Evolutionary conservation across 2,329 filamentous ascomycete species (phyloP), one percentile per base, ranked within the genome.

Genomic region (Cadophora sp.): DNA sequence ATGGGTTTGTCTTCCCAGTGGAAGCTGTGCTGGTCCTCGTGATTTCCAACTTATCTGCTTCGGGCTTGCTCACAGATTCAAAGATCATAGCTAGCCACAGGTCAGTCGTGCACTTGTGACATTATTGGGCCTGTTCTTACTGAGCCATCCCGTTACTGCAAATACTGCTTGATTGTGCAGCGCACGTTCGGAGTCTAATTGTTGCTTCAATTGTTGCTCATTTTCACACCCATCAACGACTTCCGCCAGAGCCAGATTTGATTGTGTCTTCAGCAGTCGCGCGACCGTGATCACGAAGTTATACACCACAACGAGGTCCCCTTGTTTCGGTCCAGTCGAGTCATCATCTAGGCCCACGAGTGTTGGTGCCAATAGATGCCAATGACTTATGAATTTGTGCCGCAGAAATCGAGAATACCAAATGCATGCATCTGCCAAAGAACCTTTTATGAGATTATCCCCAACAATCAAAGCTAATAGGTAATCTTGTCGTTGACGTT

Each of bases 131-230:
- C 9, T 3, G 6, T n/a, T 61, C 62, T 12, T 53, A 71, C 67
- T 68, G 4, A 69, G 22, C 69, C 67, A 69, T 43, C 67, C 67
- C 24, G 69, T 2, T 4, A 22, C 53, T 5, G 62, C 62, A 55
- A 69, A 71, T 8, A 69, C 64, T 26, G 63, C 8, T 26, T 71
- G 67, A 19, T 71, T 69, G 31, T 64, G 46, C 5, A 34, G n/a
- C 43, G 61, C 51, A 14, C 67, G 64, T 40, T 71, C 67, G 0
- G 64, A 58, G 22, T 70, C 68, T 34, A 48, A 62, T 43, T 61
- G 53, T 55, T 22, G 65, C 40, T 60, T 61, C 27, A 68, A 43
- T 6, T 61, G 29, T 6, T 62, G 29, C 26, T 55, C 56, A 29
- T 68, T 68, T 56, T 68, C 46, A 4, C 64, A 26, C 24, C 56